phyloP scores from a whole-genome alignment of 805 yeast species.

The Pichia phayaonensis region DNA sequence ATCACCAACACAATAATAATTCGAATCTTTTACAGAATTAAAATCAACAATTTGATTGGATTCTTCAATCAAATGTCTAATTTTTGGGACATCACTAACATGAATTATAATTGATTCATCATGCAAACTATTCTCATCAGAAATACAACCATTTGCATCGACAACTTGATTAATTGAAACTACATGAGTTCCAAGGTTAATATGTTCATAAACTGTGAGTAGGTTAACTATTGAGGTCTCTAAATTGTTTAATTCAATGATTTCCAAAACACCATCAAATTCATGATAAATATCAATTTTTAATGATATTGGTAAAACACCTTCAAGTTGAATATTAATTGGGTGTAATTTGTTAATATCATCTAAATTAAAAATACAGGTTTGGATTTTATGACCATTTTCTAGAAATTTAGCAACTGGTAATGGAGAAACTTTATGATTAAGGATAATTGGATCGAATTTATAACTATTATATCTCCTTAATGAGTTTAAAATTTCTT shows the following conservation, averaged over 20 bases:
- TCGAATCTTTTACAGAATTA: slow-evolving; percentile 3
- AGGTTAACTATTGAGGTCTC: slow-evolving; percentile 31
- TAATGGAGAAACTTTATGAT: slow-evolving; percentile 49
- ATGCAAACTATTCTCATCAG: slow-evolving; percentile 31
- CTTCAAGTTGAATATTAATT: slow-evolving; percentile 60
- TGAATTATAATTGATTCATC: slow-evolving; percentile 35
- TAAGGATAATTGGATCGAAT: slow-evolving; percentile 31
- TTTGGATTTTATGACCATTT: slow-evolving; percentile 17
- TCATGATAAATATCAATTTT: slow-evolving; percentile 55
- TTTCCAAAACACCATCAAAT: slow-evolving; percentile 45
- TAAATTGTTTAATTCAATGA: slow-evolving; percentile 38
- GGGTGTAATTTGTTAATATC: slow-evolving; percentile 32
- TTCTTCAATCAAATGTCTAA: slow-evolving; percentile 35
- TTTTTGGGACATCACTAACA: slow-evolving; percentile 72
- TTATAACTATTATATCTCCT: slow-evolving; percentile 17
- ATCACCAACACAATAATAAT: slow-evolving; percentile 87
- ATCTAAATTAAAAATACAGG: slow-evolving; percentile 24
- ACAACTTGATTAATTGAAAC: slow-evolving; percentile 48
- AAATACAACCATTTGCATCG: slow-evolving; percentile 67
- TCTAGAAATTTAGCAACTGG: slow-evolving; percentile 42
- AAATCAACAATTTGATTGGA: slow-evolving; percentile 22
- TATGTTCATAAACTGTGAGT: slow-evolving; percentile 38
- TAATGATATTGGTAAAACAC: slow-evolving; percentile 55
- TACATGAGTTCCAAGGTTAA: slow-evolving; percentile 65
- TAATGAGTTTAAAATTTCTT: slow-evolving; percentile 28